Conservation (phyloP, 352 stramenopile genomes). For the Pythium dissotocum region DNA sequence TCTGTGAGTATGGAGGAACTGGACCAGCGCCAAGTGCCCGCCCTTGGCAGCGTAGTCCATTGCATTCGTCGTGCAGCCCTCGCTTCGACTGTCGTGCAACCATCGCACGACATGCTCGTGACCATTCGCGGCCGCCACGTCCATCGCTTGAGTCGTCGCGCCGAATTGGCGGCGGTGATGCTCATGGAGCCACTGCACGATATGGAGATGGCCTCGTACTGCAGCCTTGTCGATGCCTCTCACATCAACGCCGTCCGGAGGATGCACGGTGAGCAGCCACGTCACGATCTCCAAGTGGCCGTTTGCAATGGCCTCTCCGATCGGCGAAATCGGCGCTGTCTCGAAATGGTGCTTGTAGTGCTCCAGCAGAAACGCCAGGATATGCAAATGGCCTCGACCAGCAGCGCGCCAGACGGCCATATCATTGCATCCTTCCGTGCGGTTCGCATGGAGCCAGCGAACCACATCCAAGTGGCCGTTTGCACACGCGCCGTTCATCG, state of each 20-base stretch:
- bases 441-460: conserved; percentile 49
- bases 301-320: conserved; percentile 49
- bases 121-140: conserved; percentile 26
- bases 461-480: conserved; percentile 54
- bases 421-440: conserved; percentile 43
- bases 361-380: conserved; percentile 46
- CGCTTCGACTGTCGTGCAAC: conserved; percentile 22
- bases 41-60: conserved; percentile 29
- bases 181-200: conserved; percentile 33
- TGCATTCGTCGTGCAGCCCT: too few relatives aligned
- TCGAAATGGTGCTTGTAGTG: conserved; percentile 40
- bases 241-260: conserved; percentile 5
- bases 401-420: conserved; percentile 66
- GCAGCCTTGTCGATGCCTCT: conserved; percentile 30
- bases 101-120: conserved; percentile 17
- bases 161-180: conserved; percentile 14
- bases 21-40: conserved; percentile 21
- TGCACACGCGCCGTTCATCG: conserved; percentile 48
- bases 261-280: conserved; percentile 26
- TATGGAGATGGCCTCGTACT: conserved; percentile 24
- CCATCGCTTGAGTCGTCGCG: conserved; percentile 21
- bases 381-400: conserved; percentile 42
- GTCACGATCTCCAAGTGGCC: conserved; percentile 41
- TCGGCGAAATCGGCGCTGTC: conserved; percentile 45
- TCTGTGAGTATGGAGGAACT: conserved; percentile 20